Conservation (phyloP, 2,329 filamentous ascomycete genomes). For the Emydomyces testavorans region DNA sequence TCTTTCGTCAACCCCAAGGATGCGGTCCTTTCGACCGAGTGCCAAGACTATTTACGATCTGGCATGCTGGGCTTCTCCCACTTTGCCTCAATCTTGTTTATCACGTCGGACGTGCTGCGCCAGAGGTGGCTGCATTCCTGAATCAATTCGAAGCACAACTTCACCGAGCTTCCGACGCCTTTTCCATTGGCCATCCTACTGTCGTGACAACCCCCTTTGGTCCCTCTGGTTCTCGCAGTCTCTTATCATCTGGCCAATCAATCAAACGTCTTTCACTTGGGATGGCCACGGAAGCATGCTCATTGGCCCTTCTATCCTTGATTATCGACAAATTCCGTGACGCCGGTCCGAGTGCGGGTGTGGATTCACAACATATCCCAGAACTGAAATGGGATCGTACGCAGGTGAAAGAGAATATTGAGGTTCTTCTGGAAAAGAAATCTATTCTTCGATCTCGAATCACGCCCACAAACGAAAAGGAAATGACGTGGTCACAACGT, state of each 20-base stretch:
- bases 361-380: constrained; percentile 53
- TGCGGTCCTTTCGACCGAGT: constrained; percentile 70
- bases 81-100: constrained; percentile 79
- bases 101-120: constrained; percentile 66
- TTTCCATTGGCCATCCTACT: constrained; percentile 45
- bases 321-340: constrained; percentile 57
- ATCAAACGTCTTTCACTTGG: constrained; percentile 57
- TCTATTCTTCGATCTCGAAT: constrained; percentile 60
- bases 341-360: constrained; percentile 50
- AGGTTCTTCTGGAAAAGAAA: constrained; percentile 63
- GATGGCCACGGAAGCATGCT: constrained; percentile 66
- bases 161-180: constrained; percentile 55
- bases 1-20: constrained; percentile 55
- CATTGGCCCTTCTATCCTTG: constrained; percentile 60
- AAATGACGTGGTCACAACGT: constrained; percentile 49
- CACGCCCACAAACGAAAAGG: constrained; percentile 59
- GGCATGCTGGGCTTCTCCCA: constrained; percentile 78
- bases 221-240: neutral
- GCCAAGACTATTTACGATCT: constrained; percentile 72
- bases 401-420: constrained; percentile 66
- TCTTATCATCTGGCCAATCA: constrained; percentile 20
- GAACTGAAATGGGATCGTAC: constrained; percentile 63
- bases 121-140: constrained; percentile 74
- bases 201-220: constrained; percentile 26
- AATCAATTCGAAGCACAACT: constrained; percentile 81